Evolutionary conservation across 2,329 filamentous ascomycete species (phyloP).

Genomic region (Hymenoscyphus scutula): DNA sequence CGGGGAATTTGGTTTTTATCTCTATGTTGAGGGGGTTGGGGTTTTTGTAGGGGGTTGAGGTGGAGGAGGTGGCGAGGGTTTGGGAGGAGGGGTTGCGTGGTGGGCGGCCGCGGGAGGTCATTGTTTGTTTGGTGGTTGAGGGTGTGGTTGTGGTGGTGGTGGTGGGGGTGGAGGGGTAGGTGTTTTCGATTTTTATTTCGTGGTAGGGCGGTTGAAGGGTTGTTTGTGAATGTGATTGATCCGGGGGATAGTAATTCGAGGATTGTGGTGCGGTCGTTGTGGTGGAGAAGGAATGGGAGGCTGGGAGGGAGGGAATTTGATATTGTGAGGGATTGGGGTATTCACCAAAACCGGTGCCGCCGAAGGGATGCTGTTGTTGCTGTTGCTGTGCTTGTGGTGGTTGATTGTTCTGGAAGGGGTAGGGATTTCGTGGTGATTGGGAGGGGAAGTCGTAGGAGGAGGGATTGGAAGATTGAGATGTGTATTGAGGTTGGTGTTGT

Average conservation of each 20-base stretch:
- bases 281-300: slow-evolving; percentile 26
- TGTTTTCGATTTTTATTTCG: slow-evolving; percentile 20
- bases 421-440: slow-evolving; percentile 17
- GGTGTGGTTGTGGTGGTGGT: slow-evolving; percentile 6
- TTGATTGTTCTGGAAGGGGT: slow-evolving; percentile 15
- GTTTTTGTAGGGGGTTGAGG: slow-evolving; percentile 44
- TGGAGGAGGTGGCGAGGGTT: slow-evolving; percentile 13
- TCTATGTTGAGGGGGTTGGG: slow-evolving; percentile 50
- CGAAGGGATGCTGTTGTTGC: slow-evolving; percentile 14
- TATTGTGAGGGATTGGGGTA: slow-evolving; percentile 24
- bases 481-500: slow-evolving; percentile 18
- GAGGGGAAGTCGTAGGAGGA: slow-evolving; percentile 22
- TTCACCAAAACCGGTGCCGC: slow-evolving; percentile 19
- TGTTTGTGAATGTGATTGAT: slow-evolving; percentile 7
- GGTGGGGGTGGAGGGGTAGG: slow-evolving; percentile 13
- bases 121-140: slow-evolving; percentile 15
- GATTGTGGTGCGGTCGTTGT: slow-evolving; percentile 5
- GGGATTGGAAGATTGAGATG: slow-evolving; percentile 31
- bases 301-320: slow-evolving; percentile 32
- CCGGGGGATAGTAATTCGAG: slow-evolving; percentile 9
- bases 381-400: too few relatives aligned
- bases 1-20: slow-evolving; percentile 94
- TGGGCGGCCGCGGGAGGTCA: slow-evolving; percentile 19
- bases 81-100: slow-evolving; percentile 20
- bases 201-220: slow-evolving; percentile 12